Base-by-base conservation (phyloP, 495 filamentous ascomycete genomes). In the Aspergillus leporis region DNA sequence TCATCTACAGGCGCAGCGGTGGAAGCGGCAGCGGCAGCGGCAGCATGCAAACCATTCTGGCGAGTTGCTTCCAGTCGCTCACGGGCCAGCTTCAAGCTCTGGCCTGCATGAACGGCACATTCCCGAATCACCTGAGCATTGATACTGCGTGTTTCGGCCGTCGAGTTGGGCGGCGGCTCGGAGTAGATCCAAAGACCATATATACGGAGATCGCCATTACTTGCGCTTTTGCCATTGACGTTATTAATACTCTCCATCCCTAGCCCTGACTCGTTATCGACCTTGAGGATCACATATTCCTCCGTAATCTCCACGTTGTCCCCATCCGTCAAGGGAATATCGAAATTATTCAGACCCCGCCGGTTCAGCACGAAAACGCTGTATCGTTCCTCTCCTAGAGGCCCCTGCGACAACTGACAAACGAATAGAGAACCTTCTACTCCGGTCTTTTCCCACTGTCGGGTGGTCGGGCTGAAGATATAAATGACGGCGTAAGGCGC, bases 341-440 rank as follows among this genome's bases (percentile, higher is more conserved):
- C 67, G 63, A 87, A 88, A 63, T 87, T 88, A 36, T 83, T 78
- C 19, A 88, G 66, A 0, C 85, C 81, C 13, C 82, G 78, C 5
- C 85, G 75, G 56, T 88, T 88, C 21, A 89, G 70, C 8, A 88
- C 78, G 31, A 87, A 76, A n/a, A 81, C 83, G 31, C 69, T 73
- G 67, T 85, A 87, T 50, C 84, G 74, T 23, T 84, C 80, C 40
- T 76, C 74, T 41, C 77, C 79, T 10, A 74, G 58, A 3, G 60
- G 51, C 4, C 73, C 72, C 14, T 74, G 69, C 5, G 78, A 68
- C 54, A 85, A 82, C 54, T 86, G 78, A 77, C 87, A 92, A 38
- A 95, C 81, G 74, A 96, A 97, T 45, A 96, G 77, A 3, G 87
- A 87, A 47, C 92, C 92, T 71, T 95, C 91, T 16, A 90, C 76